Base-by-base conservation (phyloP, 1,284 basidiomycete genomes). In the Tremellales sp. region DNA sequence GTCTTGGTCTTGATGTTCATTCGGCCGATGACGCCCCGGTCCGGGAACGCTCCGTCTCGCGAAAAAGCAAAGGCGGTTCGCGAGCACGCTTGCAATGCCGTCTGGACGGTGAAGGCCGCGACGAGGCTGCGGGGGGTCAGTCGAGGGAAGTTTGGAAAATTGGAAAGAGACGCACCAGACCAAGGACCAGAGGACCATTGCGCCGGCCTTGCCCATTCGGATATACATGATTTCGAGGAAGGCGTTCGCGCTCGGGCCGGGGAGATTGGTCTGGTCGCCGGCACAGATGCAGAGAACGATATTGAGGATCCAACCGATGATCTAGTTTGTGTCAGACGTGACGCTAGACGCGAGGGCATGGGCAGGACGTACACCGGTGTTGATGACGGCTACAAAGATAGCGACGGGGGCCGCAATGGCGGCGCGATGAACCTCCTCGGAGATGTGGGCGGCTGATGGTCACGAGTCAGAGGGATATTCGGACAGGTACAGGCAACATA, bases 401-500 rank as follows among this genome's bases (percentile, higher is more conserved):
- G 87, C 86, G 43, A 86, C 79, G 1, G 87, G 87, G 1, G 85
- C 88, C 46, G 89, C 86, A 59, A 90, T 87, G 3, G 90, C 86
- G 8, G 92, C 91, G 41, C 86, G 80, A 61, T 81, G 83, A 28
- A 95, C 87, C 73, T 95, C 92, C 65, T 95, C 91, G 5, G 86
- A 87, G 54, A 95, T 94, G 69, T 95, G 92, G 2, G 89, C 89
- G 5, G 77, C 65, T 2, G 73, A 55, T 86, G 86, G 52, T 79
- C 21, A 40, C 5, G 14, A 35, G 33, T 31, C 25, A 29, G 1
- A 9, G n/a, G 12, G 13, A 19, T 29, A 39, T 18, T 26, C 22
- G n/a, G 10, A 21, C 38, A 4, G 1, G n/a, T 9, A 13, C 25
- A 31, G 12, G 14, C 19, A 14, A 48, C 48, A 34, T 36, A 48